Base-by-base conservation (phyloP, 306 rosid species). In the Cicer chorassanicum region DNA sequence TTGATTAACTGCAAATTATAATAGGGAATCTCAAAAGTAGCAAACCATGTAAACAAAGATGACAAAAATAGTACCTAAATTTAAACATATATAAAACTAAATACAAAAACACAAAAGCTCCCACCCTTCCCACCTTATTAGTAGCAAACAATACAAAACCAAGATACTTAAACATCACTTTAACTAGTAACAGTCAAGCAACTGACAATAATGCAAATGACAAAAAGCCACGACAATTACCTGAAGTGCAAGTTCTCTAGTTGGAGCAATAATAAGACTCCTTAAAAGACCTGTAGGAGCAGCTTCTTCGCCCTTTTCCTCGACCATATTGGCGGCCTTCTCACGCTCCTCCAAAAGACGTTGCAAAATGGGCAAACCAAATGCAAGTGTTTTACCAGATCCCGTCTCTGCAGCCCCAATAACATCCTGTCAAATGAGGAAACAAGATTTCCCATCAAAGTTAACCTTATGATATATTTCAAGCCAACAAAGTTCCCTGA, bases 321-420 rank as follows among this genome's bases (percentile, higher is more conserved):
- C 90, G 16, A 62, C 72, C 77, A 78, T 56, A 9, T 75, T 92
- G 62, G 59, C 79, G 54, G 87, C 86, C 71, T 92, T 94, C 65
- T 92, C 99, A 42, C 69, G 83, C 87, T 94, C 99, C 71, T 94
- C 99, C 71, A 94, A 81, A 69, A 94, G 81, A 34, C 96, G 97
- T 81, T 94, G 99, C 79, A 94, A 86, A 84, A 94, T 94, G 43
- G 99, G 99, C 84, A 94, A 84, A 80, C 99, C 99, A 90, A 94
- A 94, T 11, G 99, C 96, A 68, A 94, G 88, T 19, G 99, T 94
- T 84, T 94, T 94, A 49, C 99, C 99, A 14, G 96, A 94, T 71
- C 99, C 97, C 19, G 99, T 94, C 89, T 90, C 95, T 0, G 99
- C 96, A 68, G 99, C 99, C 79, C 99, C 99, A 76, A 92, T 70